Percentiles rank a stretch among this genome's conserved stretches.
Evolutionary conservation across 768 basidiomycete species (phyloP).

Genomic region (Hysterangium stoloniferum): DNA sequence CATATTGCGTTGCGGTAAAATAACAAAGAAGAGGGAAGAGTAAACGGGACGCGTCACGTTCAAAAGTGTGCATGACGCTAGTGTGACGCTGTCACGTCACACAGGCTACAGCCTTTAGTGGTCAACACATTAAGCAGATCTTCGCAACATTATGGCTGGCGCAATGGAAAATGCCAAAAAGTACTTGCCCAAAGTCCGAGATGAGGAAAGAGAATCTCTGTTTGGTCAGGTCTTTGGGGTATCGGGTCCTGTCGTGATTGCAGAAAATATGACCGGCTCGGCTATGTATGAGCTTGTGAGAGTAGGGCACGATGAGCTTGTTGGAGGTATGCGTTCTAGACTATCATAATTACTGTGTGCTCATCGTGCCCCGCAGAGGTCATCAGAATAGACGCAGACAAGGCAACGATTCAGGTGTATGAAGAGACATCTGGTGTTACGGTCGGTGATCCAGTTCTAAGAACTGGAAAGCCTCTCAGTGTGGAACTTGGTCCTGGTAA

Average conservation of each 20-base stretch:
- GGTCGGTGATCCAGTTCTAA: slow-evolving; percentile 94
- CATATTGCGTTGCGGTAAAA: slow-evolving; percentile 41
- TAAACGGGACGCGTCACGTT: slow-evolving; percentile 30
- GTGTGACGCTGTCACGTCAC: slow-evolving; percentile 9
- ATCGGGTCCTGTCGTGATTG: slow-evolving; percentile 97
- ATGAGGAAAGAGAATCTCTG: slow-evolving; percentile 84
- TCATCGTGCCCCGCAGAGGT: slow-evolving; percentile 61
- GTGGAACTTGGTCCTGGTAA: slow-evolving; percentile 96
- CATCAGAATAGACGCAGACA: slow-evolving; percentile 96
- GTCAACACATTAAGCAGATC: slow-evolving; percentile 2
- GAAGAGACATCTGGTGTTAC: slow-evolving; percentile 99
- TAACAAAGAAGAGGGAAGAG: slow-evolving; percentile 16
- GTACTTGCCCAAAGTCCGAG: slow-evolving; percentile 77
- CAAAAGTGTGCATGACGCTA: slow-evolving; percentile 16
- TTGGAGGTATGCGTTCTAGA: slow-evolving; percentile 61
- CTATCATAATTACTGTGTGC: not conserved
- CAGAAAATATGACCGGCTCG: slow-evolving; percentile 90
- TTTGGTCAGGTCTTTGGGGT: slow-evolving; percentile 92
- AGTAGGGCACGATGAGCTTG: slow-evolving; percentile 96
- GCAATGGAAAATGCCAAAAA: slow-evolving; percentile 86
- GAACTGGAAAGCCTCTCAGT: slow-evolving; percentile 95
- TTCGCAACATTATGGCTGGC: slow-evolving; percentile 63
- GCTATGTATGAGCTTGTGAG: slow-evolving; percentile 98
- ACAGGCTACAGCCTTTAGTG: slow-evolving; percentile 6
- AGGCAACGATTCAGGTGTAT: slow-evolving; percentile 98